These are phyloP conservation scores for Ceratorhiza oryzae-sativae DNA, from an alignment of 1,284 basidiomycete species.

Conservation along the genomic window DNA sequence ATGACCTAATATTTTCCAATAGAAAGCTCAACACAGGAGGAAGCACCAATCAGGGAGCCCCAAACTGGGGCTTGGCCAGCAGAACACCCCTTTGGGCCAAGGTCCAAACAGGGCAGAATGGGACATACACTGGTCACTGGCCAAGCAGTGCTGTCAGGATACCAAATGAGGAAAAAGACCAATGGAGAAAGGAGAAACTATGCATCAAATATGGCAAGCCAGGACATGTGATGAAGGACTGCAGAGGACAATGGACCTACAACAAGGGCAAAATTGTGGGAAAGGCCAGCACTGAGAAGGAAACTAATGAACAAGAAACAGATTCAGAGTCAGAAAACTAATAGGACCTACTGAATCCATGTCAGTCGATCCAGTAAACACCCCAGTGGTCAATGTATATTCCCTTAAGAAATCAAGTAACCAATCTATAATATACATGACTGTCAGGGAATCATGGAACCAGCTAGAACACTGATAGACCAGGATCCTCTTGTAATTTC, in stretches of 20 bases:
- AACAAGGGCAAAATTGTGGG: neutral
- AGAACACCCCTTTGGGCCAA: neutral
- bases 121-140: neutral
- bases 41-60: neutral
- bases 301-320: too few relatives aligned
- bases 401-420: neutral
- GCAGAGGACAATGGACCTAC: neutral
- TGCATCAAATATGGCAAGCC: conserved; percentile 1
- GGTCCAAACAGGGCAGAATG: neutral
- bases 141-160: neutral
- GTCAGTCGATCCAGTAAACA: neutral
- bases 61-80: neutral
- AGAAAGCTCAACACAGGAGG: neutral
- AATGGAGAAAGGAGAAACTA: neutral
- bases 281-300: neutral
- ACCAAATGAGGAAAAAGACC: conserved; percentile 1
- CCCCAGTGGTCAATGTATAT: neutral
- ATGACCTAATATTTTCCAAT: neutral
- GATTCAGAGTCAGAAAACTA: neutral
- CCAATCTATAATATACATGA: neutral
- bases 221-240: neutral
- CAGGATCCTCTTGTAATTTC: conserved; percentile 20
- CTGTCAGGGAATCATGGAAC: conserved; percentile 7
- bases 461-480: conserved; percentile 6
- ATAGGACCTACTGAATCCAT: neutral